Percentiles rank a stretch among this genome's conserved stretches.
phyloP scores from a whole-genome alignment of 345 rosid species.

The Gossypioides kirkii region DNA sequence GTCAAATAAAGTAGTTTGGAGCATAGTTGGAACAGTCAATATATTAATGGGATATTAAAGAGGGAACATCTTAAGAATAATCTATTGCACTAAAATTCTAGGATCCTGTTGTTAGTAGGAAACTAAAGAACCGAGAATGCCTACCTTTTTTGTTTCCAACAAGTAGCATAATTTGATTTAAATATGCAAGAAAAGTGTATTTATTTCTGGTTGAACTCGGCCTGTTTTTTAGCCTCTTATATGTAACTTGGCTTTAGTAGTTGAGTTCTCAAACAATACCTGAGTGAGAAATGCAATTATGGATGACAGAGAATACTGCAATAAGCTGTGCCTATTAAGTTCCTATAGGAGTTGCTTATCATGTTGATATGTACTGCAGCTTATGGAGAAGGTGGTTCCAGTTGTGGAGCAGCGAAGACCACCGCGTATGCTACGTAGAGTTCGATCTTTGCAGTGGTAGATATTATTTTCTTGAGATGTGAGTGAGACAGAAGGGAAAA shows the following conservation, averaged over 20 bases:
- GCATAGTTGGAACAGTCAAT: not conserved
- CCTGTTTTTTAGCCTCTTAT: not conserved
- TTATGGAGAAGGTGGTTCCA: conserved; percentile 71
- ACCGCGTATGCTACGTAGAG: conserved; percentile 45
- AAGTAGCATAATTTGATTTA: not conserved
- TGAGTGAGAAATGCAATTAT: not conserved
- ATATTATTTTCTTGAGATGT: not conserved
- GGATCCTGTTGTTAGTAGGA: not conserved
- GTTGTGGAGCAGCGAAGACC: conserved; percentile 59
- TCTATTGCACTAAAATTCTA: not conserved
- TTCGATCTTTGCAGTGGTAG: conserved; percentile 65
- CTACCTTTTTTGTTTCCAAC: not conserved
- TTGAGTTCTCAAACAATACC: not conserved
- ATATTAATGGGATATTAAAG: not conserved
- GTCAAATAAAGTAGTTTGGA: not conserved
- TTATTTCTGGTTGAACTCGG: not conserved
- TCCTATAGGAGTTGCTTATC: not conserved
- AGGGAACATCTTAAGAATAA: not conserved
- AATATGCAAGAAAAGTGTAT: not conserved
- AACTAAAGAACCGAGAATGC: not conserved
- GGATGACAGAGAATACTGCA: not conserved
- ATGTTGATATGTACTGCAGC: conserved; percentile 33
- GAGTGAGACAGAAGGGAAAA: not conserved
- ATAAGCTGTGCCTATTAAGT: not conserved
- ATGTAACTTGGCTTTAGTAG: not conserved